These are phyloP conservation scores for Pleurotus tuber-regium DNA, from an alignment of 768 basidiomycete species.

Conservation along the genomic window DNA sequence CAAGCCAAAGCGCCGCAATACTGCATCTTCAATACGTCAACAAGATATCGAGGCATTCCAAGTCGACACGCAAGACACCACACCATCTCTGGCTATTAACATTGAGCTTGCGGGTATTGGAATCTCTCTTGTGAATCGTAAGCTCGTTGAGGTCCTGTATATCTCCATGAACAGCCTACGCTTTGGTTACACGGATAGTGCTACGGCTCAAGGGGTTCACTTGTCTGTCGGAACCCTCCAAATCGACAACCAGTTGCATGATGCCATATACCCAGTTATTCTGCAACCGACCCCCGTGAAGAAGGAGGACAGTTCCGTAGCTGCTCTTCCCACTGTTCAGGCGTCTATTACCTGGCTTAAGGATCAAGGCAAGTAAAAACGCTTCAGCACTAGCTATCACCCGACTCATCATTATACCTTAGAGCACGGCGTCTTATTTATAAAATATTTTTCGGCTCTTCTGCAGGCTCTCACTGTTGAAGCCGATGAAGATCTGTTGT, in stretches of 20 bases:
- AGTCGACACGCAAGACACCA: conserved; percentile 72
- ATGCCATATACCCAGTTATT: conserved; percentile 92
- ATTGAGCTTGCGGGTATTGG: conserved; percentile 90
- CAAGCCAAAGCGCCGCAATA: conserved; percentile 63
- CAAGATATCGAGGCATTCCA: conserved; percentile 86
- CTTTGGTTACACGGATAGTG: conserved; percentile 81
- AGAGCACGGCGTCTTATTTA: conserved; percentile 98
- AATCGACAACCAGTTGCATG: conserved; percentile 97
- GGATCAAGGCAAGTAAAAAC: conserved; percentile 70
- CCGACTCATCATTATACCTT: conserved; percentile 7
- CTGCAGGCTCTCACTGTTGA: conserved; percentile 94
- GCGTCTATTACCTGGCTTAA: conserved; percentile 87
- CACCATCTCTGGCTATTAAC: conserved; percentile 61
- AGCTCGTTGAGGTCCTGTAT: conserved; percentile 88
- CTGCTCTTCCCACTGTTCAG: conserved; percentile 86
- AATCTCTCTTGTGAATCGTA: conserved; percentile 85
- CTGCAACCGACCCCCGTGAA: conserved; percentile 90
- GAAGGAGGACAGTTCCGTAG: conserved; percentile 70
- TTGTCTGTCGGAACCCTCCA: conserved; percentile 85
- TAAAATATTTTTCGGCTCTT: conserved; percentile 95
- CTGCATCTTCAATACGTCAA: conserved; percentile 46
- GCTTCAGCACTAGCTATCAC: neutral
- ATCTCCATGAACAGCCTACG: conserved; percentile 74
- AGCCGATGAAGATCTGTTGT: conserved; percentile 95
- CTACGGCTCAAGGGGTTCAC: conserved; percentile 75